phyloP scores from a whole-genome alignment of 2,329 filamentous ascomycete genomes.

The Paramyrothecium sp. region DNA sequence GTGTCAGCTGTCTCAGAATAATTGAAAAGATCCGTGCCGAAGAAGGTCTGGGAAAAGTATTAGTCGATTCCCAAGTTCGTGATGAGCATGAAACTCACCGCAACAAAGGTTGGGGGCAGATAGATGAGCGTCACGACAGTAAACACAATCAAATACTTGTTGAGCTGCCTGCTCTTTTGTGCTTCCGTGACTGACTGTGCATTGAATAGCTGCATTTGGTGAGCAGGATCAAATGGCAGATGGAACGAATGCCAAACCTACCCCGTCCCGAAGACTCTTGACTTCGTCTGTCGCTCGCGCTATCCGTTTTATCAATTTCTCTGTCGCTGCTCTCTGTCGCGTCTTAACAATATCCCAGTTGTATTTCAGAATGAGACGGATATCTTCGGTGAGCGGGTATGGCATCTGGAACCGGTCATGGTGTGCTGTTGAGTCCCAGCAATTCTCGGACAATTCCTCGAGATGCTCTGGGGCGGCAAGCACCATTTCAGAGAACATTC shows the following conservation, averaged over 20 bases:
- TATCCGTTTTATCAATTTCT: neutral
- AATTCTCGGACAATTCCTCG: neutral
- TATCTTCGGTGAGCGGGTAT: neutral
- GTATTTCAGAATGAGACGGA: neutral
- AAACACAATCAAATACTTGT: neutral
- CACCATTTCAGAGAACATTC: neutral
- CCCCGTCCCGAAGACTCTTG: neutral
- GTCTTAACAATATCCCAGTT: neutral
- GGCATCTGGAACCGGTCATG: neutral
- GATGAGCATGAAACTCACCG: neutral
- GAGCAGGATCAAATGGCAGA: neutral
- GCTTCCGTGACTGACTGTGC: neutral
- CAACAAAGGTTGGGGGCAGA: neutral
- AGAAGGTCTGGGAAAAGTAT: neutral
- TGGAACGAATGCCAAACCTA: neutral
- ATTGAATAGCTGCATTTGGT: neutral
- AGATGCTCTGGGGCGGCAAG: neutral
- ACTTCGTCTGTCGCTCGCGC: neutral
- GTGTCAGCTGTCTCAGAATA: neutral
- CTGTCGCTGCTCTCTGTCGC: neutral
- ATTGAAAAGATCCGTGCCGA: neutral
- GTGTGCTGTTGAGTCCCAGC: neutral
- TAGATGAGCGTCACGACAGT: neutral
- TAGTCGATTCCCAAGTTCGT: neutral
- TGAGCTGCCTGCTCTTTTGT: neutral